Percentiles rank a stretch among this genome's conserved stretches.
Evolutionary conservation across 805 yeast genomes (phyloP).

Genomic region (Saturnispora halmiae): DNA sequence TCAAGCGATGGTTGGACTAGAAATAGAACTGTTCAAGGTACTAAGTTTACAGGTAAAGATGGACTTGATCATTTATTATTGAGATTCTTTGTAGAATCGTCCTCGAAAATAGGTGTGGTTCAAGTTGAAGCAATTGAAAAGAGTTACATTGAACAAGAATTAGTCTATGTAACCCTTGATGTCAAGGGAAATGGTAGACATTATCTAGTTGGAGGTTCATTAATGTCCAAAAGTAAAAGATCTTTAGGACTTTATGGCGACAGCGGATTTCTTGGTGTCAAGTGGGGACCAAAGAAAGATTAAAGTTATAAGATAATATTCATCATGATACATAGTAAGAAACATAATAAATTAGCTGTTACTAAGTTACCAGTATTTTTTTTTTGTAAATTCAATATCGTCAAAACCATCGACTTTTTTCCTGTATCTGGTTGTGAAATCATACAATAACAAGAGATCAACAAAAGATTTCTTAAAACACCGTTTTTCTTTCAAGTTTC

Average conservation of each 20-base stretch:
- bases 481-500: slow-evolving; percentile 8
- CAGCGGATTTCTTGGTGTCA: slow-evolving; percentile 66
- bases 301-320: slow-evolving; percentile 9
- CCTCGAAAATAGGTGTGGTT: slow-evolving; percentile 55
- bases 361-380: neutral
- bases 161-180: slow-evolving; percentile 66
- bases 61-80: slow-evolving; percentile 75
- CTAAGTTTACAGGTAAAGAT: slow-evolving; percentile 52
- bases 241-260: slow-evolving; percentile 19
- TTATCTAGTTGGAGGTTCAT: slow-evolving; percentile 57
- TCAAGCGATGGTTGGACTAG: slow-evolving; percentile 74
- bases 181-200: slow-evolving; percentile 61
- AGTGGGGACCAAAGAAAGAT: slow-evolving; percentile 70
- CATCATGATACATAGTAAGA: slow-evolving; percentile 3
- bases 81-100: slow-evolving; percentile 81
- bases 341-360: neutral
- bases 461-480: slow-evolving; percentile 21
- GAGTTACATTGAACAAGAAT: slow-evolving; percentile 56
- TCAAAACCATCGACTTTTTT: slow-evolving; percentile 15
- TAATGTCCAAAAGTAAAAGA: slow-evolving; percentile 24
- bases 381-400: slow-evolving; percentile 10
- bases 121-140: slow-evolving; percentile 73
- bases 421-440: no score
- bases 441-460: no score
- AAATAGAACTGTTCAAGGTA: slow-evolving; percentile 74